These are phyloP conservation scores for barley (Hordeum vulgare) DNA, from an alignment of 176 grass and related monocot species.

Conservation along the genomic window MorexV3_pseudomolecules_assembly NC_058519.1:645059801-645060300, in stretches of 20 bases:
- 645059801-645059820: not conserved
- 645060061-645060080: not conserved
- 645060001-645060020: not conserved
- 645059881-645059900: not conserved
- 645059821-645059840: too few species aligned
- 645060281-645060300: not conserved
- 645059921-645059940: not conserved
- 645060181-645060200: too few species aligned
- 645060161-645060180: too few species aligned
- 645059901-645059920: not conserved
- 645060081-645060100: not conserved
- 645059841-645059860: too few species aligned
- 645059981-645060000: not conserved
- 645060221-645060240: too few species aligned
- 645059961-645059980: not conserved
- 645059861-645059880: too few species aligned
- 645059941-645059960: not conserved
- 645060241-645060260: too few species aligned
- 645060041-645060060: not conserved
- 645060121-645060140: not conserved
- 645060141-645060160: not conserved
- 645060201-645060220: too few species aligned
- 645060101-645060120: not conserved
- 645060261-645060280: not conserved
- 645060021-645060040: not conserved